Percentiles rank a stretch among this genome's conserved stretches.
phyloP scores from a whole-genome alignment of 345 rosid species.

The Eucalyptus paniculata region DNA sequence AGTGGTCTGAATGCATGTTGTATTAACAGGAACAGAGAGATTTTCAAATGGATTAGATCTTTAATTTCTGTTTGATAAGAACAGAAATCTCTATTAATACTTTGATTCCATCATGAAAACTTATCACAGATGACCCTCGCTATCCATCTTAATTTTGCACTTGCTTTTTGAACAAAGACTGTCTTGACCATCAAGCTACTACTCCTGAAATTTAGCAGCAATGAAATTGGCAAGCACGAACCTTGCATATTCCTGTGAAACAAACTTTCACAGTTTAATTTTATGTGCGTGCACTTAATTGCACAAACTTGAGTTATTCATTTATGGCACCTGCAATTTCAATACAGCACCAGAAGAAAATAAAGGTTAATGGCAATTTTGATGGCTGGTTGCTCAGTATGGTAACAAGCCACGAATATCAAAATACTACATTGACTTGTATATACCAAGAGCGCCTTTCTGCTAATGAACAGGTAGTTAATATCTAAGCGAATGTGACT shows the following conservation, averaged over 20 bases:
- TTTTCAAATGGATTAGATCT: not conserved
- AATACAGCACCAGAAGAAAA: not conserved
- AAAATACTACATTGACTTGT: fast-evolving
- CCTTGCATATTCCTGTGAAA: not conserved
- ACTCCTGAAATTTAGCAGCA: not conserved
- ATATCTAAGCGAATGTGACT: not conserved
- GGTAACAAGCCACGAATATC: not conserved
- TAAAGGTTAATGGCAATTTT: not conserved
- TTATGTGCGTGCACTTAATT: not conserved
- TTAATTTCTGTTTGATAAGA: not conserved
- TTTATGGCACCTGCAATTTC: not conserved
- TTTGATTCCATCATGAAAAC: not conserved
- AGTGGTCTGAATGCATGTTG: not conserved
- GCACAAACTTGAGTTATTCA: not conserved
- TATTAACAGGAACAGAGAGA: not conserved
- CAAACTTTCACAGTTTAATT: not conserved
- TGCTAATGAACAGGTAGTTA: not conserved
- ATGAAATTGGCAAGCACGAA: not conserved
- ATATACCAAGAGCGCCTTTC: fast-evolving
- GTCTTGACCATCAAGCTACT: not conserved
- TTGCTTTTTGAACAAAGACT: not conserved
- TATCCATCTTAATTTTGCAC: not conserved
- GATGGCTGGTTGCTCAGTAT: not conserved
- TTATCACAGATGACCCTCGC: not conserved
- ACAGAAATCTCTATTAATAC: not conserved